These are phyloP conservation scores for Ceratocystis variospora DNA, from an alignment of 2,329 filamentous ascomycete genomes.

Conservation along the genomic window DNA sequence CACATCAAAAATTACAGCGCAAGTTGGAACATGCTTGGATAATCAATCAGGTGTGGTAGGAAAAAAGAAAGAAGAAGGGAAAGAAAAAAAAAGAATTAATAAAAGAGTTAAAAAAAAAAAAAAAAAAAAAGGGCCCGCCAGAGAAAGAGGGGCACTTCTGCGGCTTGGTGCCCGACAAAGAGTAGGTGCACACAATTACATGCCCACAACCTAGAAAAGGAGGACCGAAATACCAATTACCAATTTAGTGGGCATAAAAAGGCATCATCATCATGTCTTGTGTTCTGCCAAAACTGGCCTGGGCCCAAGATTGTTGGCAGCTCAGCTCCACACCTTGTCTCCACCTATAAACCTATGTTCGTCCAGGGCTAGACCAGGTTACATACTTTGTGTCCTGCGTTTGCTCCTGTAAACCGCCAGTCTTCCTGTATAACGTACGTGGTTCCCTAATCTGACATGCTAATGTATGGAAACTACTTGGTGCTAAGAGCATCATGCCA, in stretches of 20 bases:
- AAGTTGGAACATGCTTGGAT: background rate
- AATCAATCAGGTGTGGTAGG: background rate
- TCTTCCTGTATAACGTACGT: background rate
- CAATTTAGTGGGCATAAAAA: too few species aligned
- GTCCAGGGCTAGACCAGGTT: background rate
- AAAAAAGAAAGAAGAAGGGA: background rate
- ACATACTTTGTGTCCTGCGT: background rate
- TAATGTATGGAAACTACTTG: background rate
- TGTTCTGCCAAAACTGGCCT: background rate
- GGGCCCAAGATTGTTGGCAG: background rate
- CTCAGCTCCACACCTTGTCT: background rate
- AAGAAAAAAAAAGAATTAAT: background rate
- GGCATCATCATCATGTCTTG: background rate
- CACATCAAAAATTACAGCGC: background rate
- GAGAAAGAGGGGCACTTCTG: too few species aligned
- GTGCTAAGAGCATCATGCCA: slow-evolving; percentile 2
- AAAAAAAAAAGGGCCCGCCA: background rate
- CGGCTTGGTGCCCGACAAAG: too few species aligned
- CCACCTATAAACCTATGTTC: background rate
- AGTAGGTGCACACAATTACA: too few species aligned
- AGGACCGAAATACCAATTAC: too few species aligned
- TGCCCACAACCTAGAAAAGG: too few species aligned
- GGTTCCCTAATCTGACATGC: background rate
- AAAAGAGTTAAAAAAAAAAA: background rate
- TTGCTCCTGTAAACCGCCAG: background rate